phyloP scores from a whole-genome alignment of 2,329 filamentous ascomycete species.

The Colletotrichum liaoningense region DNA sequence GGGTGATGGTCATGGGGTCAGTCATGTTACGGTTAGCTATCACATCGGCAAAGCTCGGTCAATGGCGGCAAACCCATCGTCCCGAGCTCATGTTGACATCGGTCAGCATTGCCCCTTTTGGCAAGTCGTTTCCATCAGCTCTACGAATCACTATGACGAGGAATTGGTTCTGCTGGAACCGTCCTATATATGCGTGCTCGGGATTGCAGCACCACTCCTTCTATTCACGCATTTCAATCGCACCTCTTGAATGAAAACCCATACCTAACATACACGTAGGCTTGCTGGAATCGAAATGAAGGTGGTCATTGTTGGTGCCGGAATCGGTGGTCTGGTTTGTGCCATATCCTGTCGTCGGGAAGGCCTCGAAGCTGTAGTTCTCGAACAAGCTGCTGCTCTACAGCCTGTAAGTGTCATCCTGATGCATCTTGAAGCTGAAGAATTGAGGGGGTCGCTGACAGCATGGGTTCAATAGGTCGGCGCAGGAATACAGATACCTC shows the following conservation, averaged over 20 bases:
- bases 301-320: constrained; percentile 23
- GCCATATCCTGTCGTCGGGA: constrained; percentile 22
- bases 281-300: constrained; percentile 6
- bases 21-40: background rate
- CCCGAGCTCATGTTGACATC: background rate
- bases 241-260: too few relatives aligned
- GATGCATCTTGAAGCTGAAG: too few relatives aligned
- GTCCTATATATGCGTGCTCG: background rate
- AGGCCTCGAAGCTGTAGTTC: constrained; percentile 25
- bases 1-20: background rate
- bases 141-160: background rate
- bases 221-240: too few relatives aligned
- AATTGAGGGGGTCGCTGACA: background rate
- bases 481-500: constrained; percentile 26
- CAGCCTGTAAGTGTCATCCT: background rate
- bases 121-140: background rate
- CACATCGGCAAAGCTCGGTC: background rate
- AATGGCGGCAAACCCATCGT: background rate
- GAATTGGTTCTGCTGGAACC: background rate
- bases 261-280: too few relatives aligned
- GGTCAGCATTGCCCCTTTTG: background rate
- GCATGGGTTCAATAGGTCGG: background rate
- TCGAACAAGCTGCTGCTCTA: constrained; percentile 20
- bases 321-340: constrained; percentile 17
- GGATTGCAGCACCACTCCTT: too few relatives aligned